Conservation (phyloP, 495 filamentous ascomycete genomes). For the Aspergillus indologenus region DNA sequence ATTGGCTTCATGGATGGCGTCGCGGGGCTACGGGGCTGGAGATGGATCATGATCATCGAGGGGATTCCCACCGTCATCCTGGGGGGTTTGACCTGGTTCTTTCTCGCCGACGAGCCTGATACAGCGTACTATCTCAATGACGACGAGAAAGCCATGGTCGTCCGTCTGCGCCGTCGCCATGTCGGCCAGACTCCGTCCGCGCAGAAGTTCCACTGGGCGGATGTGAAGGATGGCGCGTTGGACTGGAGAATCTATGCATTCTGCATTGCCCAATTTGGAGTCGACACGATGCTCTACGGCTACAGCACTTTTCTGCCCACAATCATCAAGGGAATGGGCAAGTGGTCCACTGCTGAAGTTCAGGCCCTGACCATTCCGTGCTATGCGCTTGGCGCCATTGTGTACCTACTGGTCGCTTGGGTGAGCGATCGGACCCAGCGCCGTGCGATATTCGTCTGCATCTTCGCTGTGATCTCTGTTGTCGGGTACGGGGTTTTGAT, state of each 20-base stretch:
- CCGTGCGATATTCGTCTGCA: conserved; percentile 57
- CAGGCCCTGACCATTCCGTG: conserved; percentile 79
- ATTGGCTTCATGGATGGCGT: conserved; percentile 72
- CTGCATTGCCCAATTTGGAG: conserved; percentile 63
- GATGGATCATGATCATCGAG: conserved; percentile 64
- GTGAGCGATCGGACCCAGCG: conserved; percentile 59
- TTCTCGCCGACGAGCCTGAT: conserved; percentile 63
- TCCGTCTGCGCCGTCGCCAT: conserved; percentile 44
- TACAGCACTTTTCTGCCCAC: conserved; percentile 76
- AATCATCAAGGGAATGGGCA: conserved; percentile 66
- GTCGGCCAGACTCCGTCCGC: conserved; percentile 59
- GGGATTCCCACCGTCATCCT: conserved; percentile 66
- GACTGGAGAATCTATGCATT: conserved; percentile 71
- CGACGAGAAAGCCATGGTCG: conserved; percentile 54
- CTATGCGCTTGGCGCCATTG: conserved; percentile 65
- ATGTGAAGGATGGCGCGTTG: conserved; percentile 47
- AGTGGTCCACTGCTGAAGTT: conserved; percentile 58
- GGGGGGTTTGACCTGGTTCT: conserved; percentile 58
- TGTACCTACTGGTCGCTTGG: conserved; percentile 59
- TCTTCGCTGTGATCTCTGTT: conserved; percentile 57
- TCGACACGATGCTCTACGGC: conserved; percentile 72
- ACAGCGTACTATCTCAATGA: conserved; percentile 59
- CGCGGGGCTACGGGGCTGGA: conserved; percentile 54
- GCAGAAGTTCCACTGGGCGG: conserved; percentile 56
- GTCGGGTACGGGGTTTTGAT: conserved; percentile 67